A percentile compares a stretch with the other conserved stretches of the same genome.
Conservation (phyloP, 2,329 filamentous ascomycete species). For the Drechslerella dactyloides region DNA sequence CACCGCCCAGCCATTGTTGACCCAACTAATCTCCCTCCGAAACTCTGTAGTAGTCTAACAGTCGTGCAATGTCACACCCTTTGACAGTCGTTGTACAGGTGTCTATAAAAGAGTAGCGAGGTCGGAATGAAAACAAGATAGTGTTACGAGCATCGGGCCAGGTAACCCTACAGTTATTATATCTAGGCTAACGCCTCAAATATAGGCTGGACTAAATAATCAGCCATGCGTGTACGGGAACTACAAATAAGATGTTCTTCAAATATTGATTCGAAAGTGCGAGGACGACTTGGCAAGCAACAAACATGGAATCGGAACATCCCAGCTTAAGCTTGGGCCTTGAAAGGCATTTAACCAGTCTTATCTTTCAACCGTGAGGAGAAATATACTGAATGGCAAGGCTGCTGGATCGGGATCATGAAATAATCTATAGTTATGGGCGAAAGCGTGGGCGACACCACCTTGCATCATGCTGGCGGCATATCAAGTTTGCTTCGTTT, state of each 20-base stretch:
- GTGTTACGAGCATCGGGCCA: too few species aligned
- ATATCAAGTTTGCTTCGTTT: constrained; percentile 31
- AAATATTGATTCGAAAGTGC: too few species aligned
- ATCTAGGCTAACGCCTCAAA: too few species aligned
- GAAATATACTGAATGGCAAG: constrained; percentile 18
- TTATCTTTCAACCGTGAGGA: constrained; percentile 21
- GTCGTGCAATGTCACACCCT: background rate
- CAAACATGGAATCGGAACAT: background rate
- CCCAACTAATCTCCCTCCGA: background rate
- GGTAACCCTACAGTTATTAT: too few species aligned
- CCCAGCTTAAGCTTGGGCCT: background rate
- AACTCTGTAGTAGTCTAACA: background rate
- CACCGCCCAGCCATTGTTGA: background rate
- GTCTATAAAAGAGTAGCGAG: too few species aligned
- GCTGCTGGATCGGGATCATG: constrained; percentile 25
- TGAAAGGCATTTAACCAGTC: constrained; percentile 2
- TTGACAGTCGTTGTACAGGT: too few species aligned
- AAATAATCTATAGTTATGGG: background rate
- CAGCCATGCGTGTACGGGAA: too few species aligned
- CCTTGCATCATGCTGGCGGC: background rate
- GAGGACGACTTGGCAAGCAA: background rate
- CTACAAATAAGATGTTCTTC: too few species aligned
- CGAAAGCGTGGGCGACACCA: background rate
- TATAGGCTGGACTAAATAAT: too few species aligned
- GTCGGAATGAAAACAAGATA: too few species aligned